Conservation (phyloP, 768 basidiomycete species). For the Lepiota subincarnata region DNA sequence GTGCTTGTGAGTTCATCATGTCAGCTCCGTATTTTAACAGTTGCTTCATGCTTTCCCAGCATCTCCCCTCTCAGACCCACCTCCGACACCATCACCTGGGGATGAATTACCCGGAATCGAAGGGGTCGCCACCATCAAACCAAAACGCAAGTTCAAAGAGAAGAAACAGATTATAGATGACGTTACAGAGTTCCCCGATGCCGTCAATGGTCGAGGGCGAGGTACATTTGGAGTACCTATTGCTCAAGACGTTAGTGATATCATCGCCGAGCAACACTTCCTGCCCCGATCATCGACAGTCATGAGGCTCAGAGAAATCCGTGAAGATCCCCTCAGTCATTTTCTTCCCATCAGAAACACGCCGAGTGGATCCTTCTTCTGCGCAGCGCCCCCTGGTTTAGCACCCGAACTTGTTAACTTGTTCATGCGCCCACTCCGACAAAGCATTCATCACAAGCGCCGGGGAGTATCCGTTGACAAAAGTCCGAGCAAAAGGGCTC, state of each 20-base stretch:
- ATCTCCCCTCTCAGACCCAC: conserved; percentile 72
- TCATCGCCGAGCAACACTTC: conserved; percentile 77
- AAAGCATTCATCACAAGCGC: conserved; percentile 51
- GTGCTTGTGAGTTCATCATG: conserved; percentile 57
- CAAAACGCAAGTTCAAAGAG: conserved; percentile 47
- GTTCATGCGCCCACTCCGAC: conserved; percentile 73
- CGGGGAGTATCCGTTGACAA: conserved; percentile 55
- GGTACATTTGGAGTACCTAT: conserved; percentile 51
- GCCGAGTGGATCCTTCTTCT: conserved; percentile 70
- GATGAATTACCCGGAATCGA: conserved; percentile 44
- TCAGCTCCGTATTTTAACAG: background rate
- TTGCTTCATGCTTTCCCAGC: conserved; percentile 37
- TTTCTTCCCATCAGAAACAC: conserved; percentile 83
- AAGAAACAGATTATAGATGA: conserved; percentile 89
- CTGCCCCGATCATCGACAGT: conserved; percentile 82
- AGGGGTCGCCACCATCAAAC: conserved; percentile 29
- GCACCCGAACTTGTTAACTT: conserved; percentile 78
- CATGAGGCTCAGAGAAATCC: conserved; percentile 82
- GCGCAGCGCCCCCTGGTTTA: conserved; percentile 80
- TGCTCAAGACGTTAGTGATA: conserved; percentile 56
- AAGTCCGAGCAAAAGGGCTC: conserved; percentile 55
- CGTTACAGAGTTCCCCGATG: conserved; percentile 78
- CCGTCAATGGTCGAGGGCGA: conserved; percentile 58
- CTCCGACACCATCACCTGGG: conserved; percentile 73
- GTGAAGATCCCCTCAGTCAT: conserved; percentile 77